phyloP scores from a whole-genome alignment of 768 basidiomycete genomes.

The Lentinula edodes region DNA sequence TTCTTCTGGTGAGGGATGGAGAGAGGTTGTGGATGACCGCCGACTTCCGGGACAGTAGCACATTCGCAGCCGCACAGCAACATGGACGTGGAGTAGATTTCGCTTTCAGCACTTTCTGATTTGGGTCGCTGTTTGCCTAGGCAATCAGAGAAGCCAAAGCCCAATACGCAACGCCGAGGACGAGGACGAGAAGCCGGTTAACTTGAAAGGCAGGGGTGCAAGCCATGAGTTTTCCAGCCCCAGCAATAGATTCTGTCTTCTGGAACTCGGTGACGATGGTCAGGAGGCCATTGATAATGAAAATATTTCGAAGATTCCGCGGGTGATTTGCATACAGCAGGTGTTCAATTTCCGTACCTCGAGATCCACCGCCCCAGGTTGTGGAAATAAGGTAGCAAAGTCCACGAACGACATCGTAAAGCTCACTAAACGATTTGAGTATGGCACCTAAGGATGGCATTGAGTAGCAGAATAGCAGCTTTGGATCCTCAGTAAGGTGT shows the following conservation, averaged over 20 bases:
- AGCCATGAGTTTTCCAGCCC: no score
- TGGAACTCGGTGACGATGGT: constrained; percentile 8
- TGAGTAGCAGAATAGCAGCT: no score
- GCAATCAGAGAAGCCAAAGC: no score
- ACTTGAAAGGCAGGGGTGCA: neutral
- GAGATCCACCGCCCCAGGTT: constrained; percentile 13
- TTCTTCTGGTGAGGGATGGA: no score
- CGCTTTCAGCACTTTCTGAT: no score
- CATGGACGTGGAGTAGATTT: no score
- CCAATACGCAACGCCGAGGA: neutral
- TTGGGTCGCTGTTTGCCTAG: no score
- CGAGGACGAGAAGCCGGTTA: constrained; percentile 5
- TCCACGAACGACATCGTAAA: constrained; percentile 8
- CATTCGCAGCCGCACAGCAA: no score
- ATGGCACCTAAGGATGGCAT: no score
- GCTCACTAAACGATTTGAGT: constrained; percentile 1
- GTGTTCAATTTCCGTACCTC: constrained; percentile 12
- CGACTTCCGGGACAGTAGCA: no score
- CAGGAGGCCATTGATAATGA: constrained; percentile 10
- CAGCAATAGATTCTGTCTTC: constrained; percentile 11
- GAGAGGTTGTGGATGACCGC: no score
- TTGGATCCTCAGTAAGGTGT: no score
- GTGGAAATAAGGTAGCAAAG: constrained; percentile 9
- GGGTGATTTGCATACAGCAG: constrained; percentile 9
- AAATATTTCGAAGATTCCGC: neutral